Percentiles rank a stretch among this genome's conserved stretches.
These are phyloP conservation scores for Tuber indicum DNA, from an alignment of 495 filamentous ascomycete species.

Conservation along the genomic window DNA sequence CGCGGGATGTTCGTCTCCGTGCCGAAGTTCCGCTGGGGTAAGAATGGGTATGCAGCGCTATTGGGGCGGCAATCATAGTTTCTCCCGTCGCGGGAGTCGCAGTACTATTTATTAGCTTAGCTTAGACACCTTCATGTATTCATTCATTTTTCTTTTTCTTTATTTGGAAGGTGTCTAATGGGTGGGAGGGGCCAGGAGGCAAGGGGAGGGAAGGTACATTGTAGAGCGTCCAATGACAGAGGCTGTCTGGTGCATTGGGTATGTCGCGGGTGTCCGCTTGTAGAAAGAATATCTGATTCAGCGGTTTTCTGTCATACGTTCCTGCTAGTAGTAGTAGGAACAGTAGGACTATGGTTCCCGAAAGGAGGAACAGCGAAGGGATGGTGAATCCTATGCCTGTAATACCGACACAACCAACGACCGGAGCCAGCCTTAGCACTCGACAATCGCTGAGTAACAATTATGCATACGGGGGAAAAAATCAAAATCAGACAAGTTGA, in stretches of 20 bases:
- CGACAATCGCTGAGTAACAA: not conserved
- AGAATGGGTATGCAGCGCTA: conserved; percentile 58
- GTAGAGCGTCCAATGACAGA: conserved; percentile 64
- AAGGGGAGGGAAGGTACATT: conserved; percentile 44
- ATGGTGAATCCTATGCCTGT: conserved; percentile 47
- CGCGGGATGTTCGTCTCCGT: conserved; percentile 53
- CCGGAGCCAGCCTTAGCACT: not conserved
- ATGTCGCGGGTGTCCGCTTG: conserved; percentile 58
- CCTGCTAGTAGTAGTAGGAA: conserved; percentile 63
- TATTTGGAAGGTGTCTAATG: not conserved
- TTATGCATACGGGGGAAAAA: not conserved
- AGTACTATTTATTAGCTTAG: conserved; percentile 29
- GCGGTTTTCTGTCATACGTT: conserved; percentile 50
- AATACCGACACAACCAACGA: not conserved
- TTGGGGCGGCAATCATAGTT: conserved; percentile 52
- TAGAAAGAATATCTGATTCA: conserved; percentile 64
- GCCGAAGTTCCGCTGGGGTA: conserved; percentile 59
- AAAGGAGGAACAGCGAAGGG: conserved; percentile 58
- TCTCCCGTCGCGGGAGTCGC: conserved; percentile 45
- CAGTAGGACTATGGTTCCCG: conserved; percentile 56
- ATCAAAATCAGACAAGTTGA: not conserved
- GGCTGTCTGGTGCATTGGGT: conserved; percentile 51
- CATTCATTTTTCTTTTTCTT: not conserved
- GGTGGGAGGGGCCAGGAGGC: conserved; percentile 2
- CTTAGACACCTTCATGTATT: not conserved